Evolutionary conservation across 192 early-diverging fungal genomes (phyloP), one percentile per base, ranked within the genome.

Genomic region (Rhizoclosmatium globosum): DNA sequence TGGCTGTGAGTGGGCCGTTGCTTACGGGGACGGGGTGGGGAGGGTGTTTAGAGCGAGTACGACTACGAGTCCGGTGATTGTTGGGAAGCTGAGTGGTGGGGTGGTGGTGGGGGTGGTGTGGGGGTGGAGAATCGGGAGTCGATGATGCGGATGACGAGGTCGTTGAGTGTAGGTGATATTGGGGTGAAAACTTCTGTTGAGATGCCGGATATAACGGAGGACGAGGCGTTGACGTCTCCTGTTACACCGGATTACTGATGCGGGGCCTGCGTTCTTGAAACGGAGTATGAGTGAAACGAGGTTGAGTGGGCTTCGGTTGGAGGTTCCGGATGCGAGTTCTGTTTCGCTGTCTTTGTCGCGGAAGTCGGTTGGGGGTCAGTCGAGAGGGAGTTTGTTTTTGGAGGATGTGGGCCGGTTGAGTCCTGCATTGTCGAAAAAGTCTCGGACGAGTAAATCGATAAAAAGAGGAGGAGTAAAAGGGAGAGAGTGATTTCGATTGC

Each of bases 231-330:
- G 31, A 31, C 31, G 31, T 31, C 31, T 31, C 31, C 31, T 31
- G 31, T 31, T 31, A 31, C 31, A 31, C 31, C 31, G 56, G n/a
- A 15, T 57, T 21, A 17, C n/a, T 57, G 56, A 21, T 1, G 21
- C 41, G 17, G 21, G 15, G 38, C 64, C 64, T 17, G 17, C 64
- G 15, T 23, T 42, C 15, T 42, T 66, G 7, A 17, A 38, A 42
- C 19, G 64, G 38, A 66, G 64, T 42, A 66, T 66, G 64, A 66
- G 64, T 66, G 64, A 66, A 23, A 38, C n/a, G 2, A 42, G 64
- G n/a, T 42, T 66, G 39, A 66, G 64, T 66, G 15, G 56, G 56
- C 15, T 57, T 21, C 15, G 56, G 56, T 57, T 57, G 56, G 56
- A 21, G 15, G 21, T 17, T 57, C 56, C 56, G 56, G 21, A 57